Percentiles rank a stretch among this genome's conserved stretches.
These are phyloP conservation scores for Colletotrichum musae DNA, from an alignment of 2,329 filamentous ascomycete genomes.

Conservation along the genomic window DNA sequence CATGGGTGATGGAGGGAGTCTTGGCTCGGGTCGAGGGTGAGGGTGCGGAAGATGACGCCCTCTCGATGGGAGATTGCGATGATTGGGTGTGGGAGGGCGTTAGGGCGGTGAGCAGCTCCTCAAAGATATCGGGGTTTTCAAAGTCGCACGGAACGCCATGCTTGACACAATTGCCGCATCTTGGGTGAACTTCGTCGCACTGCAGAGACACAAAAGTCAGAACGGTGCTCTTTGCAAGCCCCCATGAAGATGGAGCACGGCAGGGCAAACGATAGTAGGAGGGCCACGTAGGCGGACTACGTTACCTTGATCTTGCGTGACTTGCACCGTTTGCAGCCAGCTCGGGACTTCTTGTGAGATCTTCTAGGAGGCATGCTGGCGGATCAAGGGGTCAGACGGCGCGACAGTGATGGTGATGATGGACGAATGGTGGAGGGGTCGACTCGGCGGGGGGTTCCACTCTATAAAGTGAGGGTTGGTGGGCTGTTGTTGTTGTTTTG, in stretches of 20 bases:
- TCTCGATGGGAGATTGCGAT: conserved; percentile 43
- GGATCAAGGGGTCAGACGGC: background rate
- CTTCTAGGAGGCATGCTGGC: conserved; percentile 72
- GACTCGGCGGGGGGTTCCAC: conserved; percentile 16
- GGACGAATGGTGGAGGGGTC: background rate
- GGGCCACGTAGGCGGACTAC: background rate
- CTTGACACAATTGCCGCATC: conserved; percentile 77
- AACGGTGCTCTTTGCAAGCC: background rate
- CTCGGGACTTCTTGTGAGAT: conserved; percentile 79
- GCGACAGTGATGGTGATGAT: background rate
- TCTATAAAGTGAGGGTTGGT: conserved; percentile 28
- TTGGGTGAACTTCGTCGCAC: conserved; percentile 77
- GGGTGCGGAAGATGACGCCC: conserved; percentile 46
- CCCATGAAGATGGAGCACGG: background rate
- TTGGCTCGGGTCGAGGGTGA: conserved; percentile 43
- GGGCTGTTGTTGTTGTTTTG: conserved; percentile 8
- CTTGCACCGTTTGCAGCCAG: conserved; percentile 77
- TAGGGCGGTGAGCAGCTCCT: conserved; percentile 56
- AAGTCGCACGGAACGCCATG: conserved; percentile 78
- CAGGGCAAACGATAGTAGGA: background rate
- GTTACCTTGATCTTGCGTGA: conserved; percentile 78
- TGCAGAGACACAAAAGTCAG: conserved; percentile 45
- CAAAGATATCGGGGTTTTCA: conserved; percentile 64
- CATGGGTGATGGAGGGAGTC: conserved; percentile 44
- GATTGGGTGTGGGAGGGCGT: conserved; percentile 42